phyloP scores from a whole-genome alignment of 495 filamentous ascomycete species.

The Penicillium paradoxum region DNA sequence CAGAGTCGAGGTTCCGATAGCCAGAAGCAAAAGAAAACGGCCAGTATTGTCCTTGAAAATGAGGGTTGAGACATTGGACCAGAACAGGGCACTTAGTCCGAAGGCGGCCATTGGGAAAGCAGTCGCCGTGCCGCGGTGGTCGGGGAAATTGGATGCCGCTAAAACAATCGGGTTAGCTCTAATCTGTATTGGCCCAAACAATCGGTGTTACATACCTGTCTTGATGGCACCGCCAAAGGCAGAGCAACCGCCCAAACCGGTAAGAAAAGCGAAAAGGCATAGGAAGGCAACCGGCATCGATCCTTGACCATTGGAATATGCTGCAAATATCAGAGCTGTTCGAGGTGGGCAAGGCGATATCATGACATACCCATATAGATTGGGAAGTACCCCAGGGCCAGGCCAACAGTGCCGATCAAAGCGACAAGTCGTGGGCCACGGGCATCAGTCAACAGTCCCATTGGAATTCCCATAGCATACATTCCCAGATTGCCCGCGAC shows the following conservation, averaged over 20 bases:
- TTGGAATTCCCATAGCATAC: constrained; percentile 86
- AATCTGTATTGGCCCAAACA: background rate
- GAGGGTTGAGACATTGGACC: constrained; percentile 68
- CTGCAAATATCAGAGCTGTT: constrained; percentile 23
- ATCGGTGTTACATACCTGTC: constrained; percentile 41
- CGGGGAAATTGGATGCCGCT: constrained; percentile 89
- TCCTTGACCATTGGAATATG: constrained; percentile 45
- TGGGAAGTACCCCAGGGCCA: constrained; percentile 77
- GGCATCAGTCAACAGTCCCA: constrained; percentile 80
- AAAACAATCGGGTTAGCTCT: background rate
- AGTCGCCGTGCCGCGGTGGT: constrained; percentile 87
- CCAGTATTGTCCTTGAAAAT: constrained; percentile 82
- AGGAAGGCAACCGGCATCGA: constrained; percentile 64
- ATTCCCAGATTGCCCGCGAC: constrained; percentile 91
- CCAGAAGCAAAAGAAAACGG: constrained; percentile 72
- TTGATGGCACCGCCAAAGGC: constrained; percentile 87
- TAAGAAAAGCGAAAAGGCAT: constrained; percentile 77
- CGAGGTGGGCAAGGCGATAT: background rate
- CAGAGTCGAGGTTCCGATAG: constrained; percentile 71
- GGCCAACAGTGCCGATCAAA: constrained; percentile 62
- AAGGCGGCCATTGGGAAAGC: constrained; percentile 90
- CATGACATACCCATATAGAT: constrained; percentile 56
- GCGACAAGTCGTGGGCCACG: constrained; percentile 76
- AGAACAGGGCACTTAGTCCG: constrained; percentile 94
- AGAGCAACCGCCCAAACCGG: constrained; percentile 80